phyloP scores from a whole-genome alignment of 371 early-diverging fungal species.

The Mucor racemosus region DNA sequence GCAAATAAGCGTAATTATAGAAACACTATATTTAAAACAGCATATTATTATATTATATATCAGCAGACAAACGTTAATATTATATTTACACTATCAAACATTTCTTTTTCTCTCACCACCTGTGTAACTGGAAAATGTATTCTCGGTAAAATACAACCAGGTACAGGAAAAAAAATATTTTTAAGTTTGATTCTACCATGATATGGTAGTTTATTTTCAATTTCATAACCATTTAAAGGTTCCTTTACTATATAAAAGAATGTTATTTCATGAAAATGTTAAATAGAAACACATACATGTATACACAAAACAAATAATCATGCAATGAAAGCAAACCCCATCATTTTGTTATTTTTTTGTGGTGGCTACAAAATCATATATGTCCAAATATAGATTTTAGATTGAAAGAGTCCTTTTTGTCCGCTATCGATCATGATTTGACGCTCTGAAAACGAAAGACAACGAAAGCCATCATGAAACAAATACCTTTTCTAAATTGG shows the following conservation, averaged over 20 bases:
- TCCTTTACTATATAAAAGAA: not conserved
- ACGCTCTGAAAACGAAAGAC: too few relatives aligned
- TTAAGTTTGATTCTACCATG: not conserved
- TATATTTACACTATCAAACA: not conserved
- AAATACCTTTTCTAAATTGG: not conserved
- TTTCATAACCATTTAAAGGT: not conserved
- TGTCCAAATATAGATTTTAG: not conserved
- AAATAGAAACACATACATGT: too few relatives aligned
- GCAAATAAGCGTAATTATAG: not conserved
- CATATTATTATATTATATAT: not conserved
- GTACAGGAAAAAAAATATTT: not conserved
- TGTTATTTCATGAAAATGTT: not conserved
- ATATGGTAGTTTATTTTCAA: not conserved
- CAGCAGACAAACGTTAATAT: not conserved
- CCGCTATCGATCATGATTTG: not conserved
- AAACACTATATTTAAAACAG: not conserved
- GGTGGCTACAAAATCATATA: not conserved
- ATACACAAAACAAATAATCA: not conserved
- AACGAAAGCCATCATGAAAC: not conserved
- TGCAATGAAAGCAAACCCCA: not conserved
- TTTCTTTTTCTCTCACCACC: not conserved
- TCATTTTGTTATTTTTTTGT: not conserved
- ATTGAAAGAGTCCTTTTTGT: not conserved
- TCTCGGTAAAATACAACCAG: slow-evolving; percentile 1
- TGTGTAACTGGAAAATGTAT: not conserved